phyloP scores from a whole-genome alignment of 2,329 filamentous ascomycete genomes.

The Emergomyces pasteurianus region DNA sequence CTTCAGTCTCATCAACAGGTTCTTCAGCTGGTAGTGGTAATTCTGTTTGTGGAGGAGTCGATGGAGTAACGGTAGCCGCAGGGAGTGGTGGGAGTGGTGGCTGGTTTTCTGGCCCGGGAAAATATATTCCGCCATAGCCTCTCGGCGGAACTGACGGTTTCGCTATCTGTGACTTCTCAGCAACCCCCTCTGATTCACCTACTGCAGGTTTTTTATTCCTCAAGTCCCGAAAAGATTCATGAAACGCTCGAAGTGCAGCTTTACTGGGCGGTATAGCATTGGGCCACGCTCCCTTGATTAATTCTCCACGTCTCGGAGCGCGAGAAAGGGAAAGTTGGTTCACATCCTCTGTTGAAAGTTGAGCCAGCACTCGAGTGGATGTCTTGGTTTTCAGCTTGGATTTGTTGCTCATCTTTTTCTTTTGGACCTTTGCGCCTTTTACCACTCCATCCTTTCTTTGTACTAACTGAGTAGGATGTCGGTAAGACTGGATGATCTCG shows the following conservation, averaged over 20 bases:
- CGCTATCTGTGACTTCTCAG: too few species aligned
- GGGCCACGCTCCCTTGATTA: background rate
- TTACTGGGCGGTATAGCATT: background rate
- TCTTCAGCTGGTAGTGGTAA: background rate
- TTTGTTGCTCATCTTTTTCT: background rate
- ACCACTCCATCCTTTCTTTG: constrained; percentile 6
- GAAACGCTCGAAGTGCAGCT: background rate
- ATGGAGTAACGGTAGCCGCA: background rate
- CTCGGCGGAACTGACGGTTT: background rate
- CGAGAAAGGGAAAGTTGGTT: background rate
- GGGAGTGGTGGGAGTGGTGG: background rate
- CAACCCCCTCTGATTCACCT: background rate
- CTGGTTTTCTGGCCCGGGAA: background rate
- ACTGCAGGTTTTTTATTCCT: background rate
- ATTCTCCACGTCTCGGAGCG: background rate
- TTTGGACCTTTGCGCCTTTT: background rate
- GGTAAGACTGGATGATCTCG: background rate
- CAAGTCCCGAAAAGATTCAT: background rate
- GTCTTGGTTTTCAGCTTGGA: background rate
- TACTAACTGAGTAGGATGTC: background rate
- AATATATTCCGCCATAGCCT: background rate
- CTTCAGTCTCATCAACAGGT: background rate
- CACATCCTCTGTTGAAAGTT: background rate
- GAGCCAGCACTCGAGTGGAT: background rate
- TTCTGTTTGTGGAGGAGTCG: background rate